phyloP scores from a whole-genome alignment of 176 grass and related monocot species.

The Poa annua region DNA sequence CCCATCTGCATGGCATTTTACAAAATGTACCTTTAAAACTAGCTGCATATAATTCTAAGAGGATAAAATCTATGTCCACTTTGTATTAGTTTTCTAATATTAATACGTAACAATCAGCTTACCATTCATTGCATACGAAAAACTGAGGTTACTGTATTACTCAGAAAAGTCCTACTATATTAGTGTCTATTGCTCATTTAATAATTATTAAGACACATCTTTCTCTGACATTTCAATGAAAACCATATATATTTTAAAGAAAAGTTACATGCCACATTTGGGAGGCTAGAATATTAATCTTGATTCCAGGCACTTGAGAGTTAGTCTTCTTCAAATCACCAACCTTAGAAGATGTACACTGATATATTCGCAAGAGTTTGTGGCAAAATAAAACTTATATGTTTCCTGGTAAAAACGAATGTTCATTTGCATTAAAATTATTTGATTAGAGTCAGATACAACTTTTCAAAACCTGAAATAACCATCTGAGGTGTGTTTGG shows the following conservation, averaged over 20 bases:
- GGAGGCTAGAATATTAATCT: slow-evolving; percentile 1
- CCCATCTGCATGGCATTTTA: not conserved
- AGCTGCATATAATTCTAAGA: slow-evolving; percentile 1
- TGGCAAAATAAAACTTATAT: not conserved
- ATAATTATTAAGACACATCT: not conserved
- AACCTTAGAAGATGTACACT: not conserved
- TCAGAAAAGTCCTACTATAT: not conserved
- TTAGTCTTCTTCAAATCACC: not conserved
- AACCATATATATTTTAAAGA: not conserved
- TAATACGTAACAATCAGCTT: not conserved
- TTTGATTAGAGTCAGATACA: slow-evolving; percentile 1
- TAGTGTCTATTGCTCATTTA: slow-evolving; percentile 8
- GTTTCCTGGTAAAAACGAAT: not conserved
- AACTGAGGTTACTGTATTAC: not conserved
- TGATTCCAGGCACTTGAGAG: slow-evolving; percentile 1
- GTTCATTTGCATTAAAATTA: slow-evolving; percentile 19
- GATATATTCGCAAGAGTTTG: not conserved
- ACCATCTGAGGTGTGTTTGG: not conserved
- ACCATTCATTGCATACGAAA: not conserved
- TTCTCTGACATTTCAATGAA: not conserved
- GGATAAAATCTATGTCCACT: not conserved
- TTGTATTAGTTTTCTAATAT: not conserved
- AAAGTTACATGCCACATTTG: not conserved
- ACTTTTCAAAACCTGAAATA: not conserved
- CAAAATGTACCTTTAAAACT: not conserved